Evolutionary conservation across 768 basidiomycete genomes (phyloP).

Genomic region (Suillus fuscotomentosus): DNA sequence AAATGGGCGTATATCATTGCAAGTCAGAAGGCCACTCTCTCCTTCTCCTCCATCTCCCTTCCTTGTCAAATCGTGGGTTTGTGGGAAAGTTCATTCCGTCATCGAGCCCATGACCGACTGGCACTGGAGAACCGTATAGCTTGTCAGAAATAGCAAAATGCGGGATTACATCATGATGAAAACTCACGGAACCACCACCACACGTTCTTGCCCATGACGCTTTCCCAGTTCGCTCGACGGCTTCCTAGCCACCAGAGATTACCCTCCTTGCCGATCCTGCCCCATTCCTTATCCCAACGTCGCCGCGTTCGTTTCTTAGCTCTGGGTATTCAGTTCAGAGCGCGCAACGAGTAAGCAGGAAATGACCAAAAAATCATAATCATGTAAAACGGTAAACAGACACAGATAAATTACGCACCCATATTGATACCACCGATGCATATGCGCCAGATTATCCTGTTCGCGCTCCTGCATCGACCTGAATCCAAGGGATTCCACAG

Average conservation of each 20-base stretch:
- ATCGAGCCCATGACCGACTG: conserved; percentile 52
- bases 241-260: conserved; percentile 86
- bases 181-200: conserved; percentile 82
- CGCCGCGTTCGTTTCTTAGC: conserved; percentile 43
- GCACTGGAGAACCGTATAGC: conserved; percentile 30
- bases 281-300: conserved; percentile 83
- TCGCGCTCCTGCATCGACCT: conserved; percentile 68
- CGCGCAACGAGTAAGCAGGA: neutral
- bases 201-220: conserved; percentile 71
- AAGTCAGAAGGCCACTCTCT: conserved; percentile 70
- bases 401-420: conserved; percentile 38
- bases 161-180: neutral
- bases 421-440: conserved; percentile 54
- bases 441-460: conserved; percentile 42
- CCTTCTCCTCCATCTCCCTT: conserved; percentile 66
- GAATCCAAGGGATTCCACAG: conserved; percentile 71
- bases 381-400: neutral
- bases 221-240: conserved; percentile 63
- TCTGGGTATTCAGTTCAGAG: conserved; percentile 32
- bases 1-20: conserved; percentile 37
- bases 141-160: conserved; percentile 6
- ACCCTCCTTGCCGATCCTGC: conserved; percentile 68
- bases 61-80: conserved; percentile 71
- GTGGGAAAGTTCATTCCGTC: conserved; percentile 62
- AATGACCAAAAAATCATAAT: neutral